These are phyloP conservation scores for Calonectria fujianensis DNA, from an alignment of 2,329 filamentous ascomycete species.

Conservation along the genomic window DNA sequence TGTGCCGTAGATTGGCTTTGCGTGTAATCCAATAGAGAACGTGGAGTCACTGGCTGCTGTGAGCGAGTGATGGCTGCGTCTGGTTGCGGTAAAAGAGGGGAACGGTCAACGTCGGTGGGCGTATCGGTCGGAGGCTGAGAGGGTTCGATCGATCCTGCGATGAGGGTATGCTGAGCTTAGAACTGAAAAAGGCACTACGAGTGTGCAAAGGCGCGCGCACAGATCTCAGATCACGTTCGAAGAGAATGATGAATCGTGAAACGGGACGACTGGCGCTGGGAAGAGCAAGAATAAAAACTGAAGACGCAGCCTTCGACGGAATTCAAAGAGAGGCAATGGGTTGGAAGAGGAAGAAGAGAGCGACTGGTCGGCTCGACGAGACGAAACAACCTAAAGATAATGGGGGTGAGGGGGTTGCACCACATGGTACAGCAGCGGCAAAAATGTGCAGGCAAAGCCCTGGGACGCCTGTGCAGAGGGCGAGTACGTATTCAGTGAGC, in stretches of 20 bases:
- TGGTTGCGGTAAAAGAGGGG: constrained; percentile 43
- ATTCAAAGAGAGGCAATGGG: constrained; percentile 49
- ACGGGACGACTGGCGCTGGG: constrained; percentile 43
- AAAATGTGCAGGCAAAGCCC: constrained; percentile 16
- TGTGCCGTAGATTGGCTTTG: constrained; percentile 33
- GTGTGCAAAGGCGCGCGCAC: constrained; percentile 46
- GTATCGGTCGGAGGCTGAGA: constrained; percentile 50
- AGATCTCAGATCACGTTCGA: constrained; percentile 45
- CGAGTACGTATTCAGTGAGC: background rate
- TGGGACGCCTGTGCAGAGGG: constrained; percentile 2
- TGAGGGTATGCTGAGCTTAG: constrained; percentile 49
- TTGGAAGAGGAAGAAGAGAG: constrained; percentile 42
- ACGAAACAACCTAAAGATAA: constrained; percentile 56
- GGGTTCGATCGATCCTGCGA: constrained; percentile 56
- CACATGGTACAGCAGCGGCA: constrained; percentile 26
- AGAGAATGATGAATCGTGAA: constrained; percentile 48
- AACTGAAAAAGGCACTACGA: constrained; percentile 35
- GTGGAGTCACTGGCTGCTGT: constrained; percentile 40
- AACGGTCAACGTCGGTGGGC: constrained; percentile 57
- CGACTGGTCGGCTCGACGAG: constrained; percentile 45
- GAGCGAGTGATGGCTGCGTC: constrained; percentile 39
- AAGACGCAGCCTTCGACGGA: constrained; percentile 52
- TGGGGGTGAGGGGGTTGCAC: constrained; percentile 28
- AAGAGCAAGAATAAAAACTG: constrained; percentile 51
- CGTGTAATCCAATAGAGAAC: constrained; percentile 47